Evolutionary conservation across 495 filamentous ascomycete species (phyloP).

Genomic region (Alectoria sarmentosa): DNA sequence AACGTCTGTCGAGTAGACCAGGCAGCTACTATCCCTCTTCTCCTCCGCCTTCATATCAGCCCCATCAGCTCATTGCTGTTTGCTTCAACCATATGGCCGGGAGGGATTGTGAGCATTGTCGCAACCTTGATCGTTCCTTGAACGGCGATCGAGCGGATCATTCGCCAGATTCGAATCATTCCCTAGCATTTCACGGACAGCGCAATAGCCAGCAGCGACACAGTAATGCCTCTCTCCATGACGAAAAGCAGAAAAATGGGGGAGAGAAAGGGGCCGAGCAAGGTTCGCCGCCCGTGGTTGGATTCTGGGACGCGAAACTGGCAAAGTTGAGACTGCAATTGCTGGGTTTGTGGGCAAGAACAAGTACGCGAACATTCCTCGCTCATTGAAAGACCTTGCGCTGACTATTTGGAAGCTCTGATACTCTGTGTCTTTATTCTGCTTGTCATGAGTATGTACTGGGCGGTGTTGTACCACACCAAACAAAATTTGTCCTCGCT

Average conservation of each 20-base stretch:
- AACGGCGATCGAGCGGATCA: background rate
- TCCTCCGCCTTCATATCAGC: slow-evolving; percentile 3
- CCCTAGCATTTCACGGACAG: slow-evolving; percentile 7
- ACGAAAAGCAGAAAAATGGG: slow-evolving; percentile 13
- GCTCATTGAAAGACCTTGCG: background rate
- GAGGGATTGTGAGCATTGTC: slow-evolving; percentile 14
- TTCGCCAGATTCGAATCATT: slow-evolving; percentile 3
- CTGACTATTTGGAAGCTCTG: slow-evolving; percentile 34
- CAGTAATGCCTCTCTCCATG: background rate
- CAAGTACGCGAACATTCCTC: slow-evolving; percentile 29
- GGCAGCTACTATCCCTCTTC: slow-evolving; percentile 6
- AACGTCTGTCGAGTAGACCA: background rate
- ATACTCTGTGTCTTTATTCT: slow-evolving; percentile 50
- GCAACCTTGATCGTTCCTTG: slow-evolving; percentile 6
- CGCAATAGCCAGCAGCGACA: background rate
- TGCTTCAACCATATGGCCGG: slow-evolving; percentile 19
- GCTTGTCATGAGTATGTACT: slow-evolving; percentile 51
- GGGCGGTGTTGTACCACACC: slow-evolving; percentile 49
- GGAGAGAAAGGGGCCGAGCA: slow-evolving; percentile 27
- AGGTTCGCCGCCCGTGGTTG: slow-evolving; percentile 37
- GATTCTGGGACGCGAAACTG: slow-evolving; percentile 46
- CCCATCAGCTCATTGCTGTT: slow-evolving; percentile 18
- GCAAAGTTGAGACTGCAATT: slow-evolving; percentile 42
- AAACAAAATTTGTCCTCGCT: slow-evolving; percentile 42
- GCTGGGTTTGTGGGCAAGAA: slow-evolving; percentile 35